Evolutionary conservation across 1,284 basidiomycete genomes (phyloP).

Genomic region (Rhizoctonia solani): DNA sequence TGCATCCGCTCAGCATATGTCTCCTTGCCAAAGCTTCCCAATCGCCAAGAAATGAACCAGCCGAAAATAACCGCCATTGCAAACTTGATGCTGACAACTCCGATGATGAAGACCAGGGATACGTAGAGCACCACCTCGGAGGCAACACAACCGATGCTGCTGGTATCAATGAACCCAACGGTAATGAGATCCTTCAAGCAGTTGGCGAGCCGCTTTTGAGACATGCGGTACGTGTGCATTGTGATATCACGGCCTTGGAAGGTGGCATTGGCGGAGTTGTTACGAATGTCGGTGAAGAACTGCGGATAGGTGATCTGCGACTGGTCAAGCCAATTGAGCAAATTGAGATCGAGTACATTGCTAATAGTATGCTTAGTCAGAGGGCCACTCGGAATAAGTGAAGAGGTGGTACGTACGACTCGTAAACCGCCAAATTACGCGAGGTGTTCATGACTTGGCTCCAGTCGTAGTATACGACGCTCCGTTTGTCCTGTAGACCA

Average conservation of each 20-base stretch:
- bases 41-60: constrained; percentile 95
- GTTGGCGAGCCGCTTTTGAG: constrained; percentile 66
- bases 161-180: constrained; percentile 93
- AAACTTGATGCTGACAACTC: constrained; percentile 95
- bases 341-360: constrained; percentile 82
- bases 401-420: constrained; percentile 65
- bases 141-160: constrained; percentile 93
- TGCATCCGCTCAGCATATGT: constrained; percentile 94
- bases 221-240: constrained; percentile 73
- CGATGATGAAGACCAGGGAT: constrained; percentile 96
- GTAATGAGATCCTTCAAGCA: constrained; percentile 87
- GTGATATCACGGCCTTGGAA: constrained; percentile 87
- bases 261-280: constrained; percentile 58
- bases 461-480: constrained; percentile 87
- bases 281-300: constrained; percentile 79
- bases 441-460: constrained; percentile 69
- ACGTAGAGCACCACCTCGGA: constrained; percentile 93
- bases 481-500: constrained; percentile 32
- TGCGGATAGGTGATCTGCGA: constrained; percentile 79
- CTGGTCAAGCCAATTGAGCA: constrained; percentile 82
- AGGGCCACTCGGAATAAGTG: not conserved
- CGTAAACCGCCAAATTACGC: constrained; percentile 88
- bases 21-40: constrained; percentile 93
- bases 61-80: constrained; percentile 95
- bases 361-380: constrained; percentile 50